Evolutionary conservation across 2,329 filamentous ascomycete species (phyloP).

Genomic region (Aschersonia sp.): DNA sequence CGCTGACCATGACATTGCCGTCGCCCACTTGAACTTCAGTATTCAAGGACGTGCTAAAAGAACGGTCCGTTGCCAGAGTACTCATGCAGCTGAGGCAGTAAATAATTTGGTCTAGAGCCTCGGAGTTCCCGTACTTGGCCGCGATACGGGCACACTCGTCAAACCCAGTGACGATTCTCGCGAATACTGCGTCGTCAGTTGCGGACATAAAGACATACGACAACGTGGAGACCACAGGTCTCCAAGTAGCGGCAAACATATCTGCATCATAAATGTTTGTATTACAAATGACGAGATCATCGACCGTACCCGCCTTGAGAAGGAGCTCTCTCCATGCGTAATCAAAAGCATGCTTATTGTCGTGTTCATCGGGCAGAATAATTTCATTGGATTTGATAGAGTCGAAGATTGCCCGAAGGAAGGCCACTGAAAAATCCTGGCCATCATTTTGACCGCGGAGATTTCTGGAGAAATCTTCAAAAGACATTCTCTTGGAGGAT

Average conservation of each 20-base stretch:
- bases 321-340: slow-evolving; percentile 95
- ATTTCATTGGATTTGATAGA: slow-evolving; percentile 91
- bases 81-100: slow-evolving; percentile 84
- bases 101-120: slow-evolving; percentile 85
- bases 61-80: slow-evolving; percentile 61
- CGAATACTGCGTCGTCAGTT: slow-evolving; percentile 90
- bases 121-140: slow-evolving; percentile 65
- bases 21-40: slow-evolving; percentile 90
- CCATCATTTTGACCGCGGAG: slow-evolving; percentile 80
- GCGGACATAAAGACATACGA: slow-evolving; percentile 99
- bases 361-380: slow-evolving; percentile 91
- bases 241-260: slow-evolving; percentile 96
- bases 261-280: slow-evolving; percentile 95
- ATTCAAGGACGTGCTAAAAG: slow-evolving; percentile 77
- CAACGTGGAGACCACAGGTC: slow-evolving; percentile 81
- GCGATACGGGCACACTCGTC: slow-evolving; percentile 93
- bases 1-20: slow-evolving; percentile 95
- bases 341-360: slow-evolving; percentile 92
- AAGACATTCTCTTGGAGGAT: slow-evolving; percentile 66
- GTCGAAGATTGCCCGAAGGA: slow-evolving; percentile 75
- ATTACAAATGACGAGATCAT: slow-evolving; percentile 62
- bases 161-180: slow-evolving; percentile 84
- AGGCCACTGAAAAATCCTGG: slow-evolving; percentile 71
- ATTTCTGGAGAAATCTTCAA: slow-evolving; percentile 72
- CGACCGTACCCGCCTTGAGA: slow-evolving; percentile 65